These are phyloP conservation scores for Lavandula angustifolia DNA, from an alignment of 257 asterid species.

Conservation along the genomic window DNA sequence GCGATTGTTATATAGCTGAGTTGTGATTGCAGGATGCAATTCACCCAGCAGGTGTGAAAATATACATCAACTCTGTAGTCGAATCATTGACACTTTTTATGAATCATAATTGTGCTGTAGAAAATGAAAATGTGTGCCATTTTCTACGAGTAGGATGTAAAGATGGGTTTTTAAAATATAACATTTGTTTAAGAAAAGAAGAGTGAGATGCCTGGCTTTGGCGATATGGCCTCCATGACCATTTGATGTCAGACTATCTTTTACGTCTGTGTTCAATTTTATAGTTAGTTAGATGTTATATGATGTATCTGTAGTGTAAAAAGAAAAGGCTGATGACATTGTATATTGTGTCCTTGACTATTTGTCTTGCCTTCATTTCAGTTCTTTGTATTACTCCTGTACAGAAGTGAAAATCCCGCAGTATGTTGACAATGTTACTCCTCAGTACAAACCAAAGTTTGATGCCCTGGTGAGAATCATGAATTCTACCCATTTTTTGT, in stretches of 20 bases:
- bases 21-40: background rate
- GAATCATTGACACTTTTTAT: background rate
- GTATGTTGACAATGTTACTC: conserved; percentile 84
- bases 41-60: background rate
- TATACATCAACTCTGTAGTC: background rate
- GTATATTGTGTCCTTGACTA: too few relatives aligned
- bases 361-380: background rate
- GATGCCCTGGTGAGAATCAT: conserved; percentile 71
- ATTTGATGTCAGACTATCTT: conserved; percentile 9
- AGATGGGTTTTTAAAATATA: background rate
- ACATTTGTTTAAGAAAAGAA: background rate
- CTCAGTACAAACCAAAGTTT: conserved; percentile 81
- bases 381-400: conserved; percentile 14
- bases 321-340: too few relatives aligned
- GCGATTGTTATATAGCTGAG: too few relatives aligned
- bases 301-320: background rate
- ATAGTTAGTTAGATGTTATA: too few relatives aligned
- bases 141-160: background rate
- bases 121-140: background rate
- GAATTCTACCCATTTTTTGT: background rate
- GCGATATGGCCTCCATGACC: background rate
- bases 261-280: background rate
- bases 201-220: background rate
- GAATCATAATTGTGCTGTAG: background rate
- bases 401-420: conserved; percentile 78